phyloP scores from a whole-genome alignment of 176 grass and related monocot genomes.

The Rhipidocladum racemiflorum region DNA sequence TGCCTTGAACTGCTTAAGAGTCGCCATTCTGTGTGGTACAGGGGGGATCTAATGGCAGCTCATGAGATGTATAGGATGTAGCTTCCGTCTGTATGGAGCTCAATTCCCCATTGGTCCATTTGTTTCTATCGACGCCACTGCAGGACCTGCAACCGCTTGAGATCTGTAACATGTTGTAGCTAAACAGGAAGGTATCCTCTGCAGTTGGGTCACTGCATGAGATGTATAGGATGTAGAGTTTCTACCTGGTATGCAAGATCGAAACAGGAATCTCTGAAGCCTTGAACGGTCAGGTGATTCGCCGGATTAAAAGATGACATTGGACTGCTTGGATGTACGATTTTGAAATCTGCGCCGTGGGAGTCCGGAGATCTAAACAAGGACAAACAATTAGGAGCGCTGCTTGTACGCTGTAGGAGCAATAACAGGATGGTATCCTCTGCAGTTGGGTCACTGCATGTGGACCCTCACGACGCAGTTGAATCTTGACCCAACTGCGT shows the following conservation, averaged over 20 bases:
- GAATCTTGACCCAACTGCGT: too few relatives aligned
- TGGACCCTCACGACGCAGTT: too few relatives aligned
- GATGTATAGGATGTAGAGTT: too few relatives aligned
- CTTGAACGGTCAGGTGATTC: not conserved
- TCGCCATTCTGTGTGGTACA: constrained; percentile 30
- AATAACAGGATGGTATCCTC: too few relatives aligned
- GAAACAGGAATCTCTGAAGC: not conserved
- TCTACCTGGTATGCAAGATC: not conserved
- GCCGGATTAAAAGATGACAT: not conserved
- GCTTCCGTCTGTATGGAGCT: not conserved
- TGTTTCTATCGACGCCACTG: not conserved
- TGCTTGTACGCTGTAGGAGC: not conserved
- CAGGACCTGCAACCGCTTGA: not conserved
- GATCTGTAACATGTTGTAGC: not conserved
- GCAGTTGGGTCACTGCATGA: too few relatives aligned
- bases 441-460: too few relatives aligned
- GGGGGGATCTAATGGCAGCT: constrained; percentile 19
- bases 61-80: constrained; percentile 26
- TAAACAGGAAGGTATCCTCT: too few relatives aligned
- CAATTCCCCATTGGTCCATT: not conserved
- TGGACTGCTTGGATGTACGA: not conserved
- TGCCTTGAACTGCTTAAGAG: constrained; percentile 8
- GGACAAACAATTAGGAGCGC: not conserved
- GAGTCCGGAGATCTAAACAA: not conserved
- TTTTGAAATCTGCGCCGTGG: not conserved